Evolutionary conservation across 2,329 filamentous ascomycete genomes (phyloP).

Genomic region (Colletotrichum tofieldiae): DNA sequence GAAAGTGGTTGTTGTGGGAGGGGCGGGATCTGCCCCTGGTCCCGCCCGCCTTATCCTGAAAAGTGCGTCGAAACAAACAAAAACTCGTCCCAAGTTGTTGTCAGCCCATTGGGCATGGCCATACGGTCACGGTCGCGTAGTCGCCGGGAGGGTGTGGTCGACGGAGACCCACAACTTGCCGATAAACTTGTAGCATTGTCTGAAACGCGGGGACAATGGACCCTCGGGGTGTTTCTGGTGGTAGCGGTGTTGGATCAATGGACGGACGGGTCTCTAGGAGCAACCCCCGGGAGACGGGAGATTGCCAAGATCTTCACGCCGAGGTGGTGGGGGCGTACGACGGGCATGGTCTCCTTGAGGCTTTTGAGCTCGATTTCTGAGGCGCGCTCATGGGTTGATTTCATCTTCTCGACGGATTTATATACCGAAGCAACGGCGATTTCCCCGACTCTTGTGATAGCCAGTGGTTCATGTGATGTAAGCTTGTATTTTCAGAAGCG

Average conservation of each 20-base stretch:
- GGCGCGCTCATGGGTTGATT: not conserved
- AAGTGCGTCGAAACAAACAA: not conserved
- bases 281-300: not conserved
- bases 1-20: not conserved
- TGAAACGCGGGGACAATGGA: not conserved
- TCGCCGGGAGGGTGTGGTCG: not conserved
- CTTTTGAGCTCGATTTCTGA: conserved; percentile 6
- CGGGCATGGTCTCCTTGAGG: not conserved
- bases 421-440: not conserved
- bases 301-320: conserved; percentile 6
- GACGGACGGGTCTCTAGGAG: not conserved
- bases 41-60: not conserved
- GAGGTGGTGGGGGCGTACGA: conserved; percentile 20
- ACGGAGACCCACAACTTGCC: conserved; percentile 10
- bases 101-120: not conserved
- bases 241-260: conserved; percentile 11
- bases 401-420: not conserved
- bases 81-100: conserved; percentile 11
- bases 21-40: not conserved
- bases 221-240: not conserved
- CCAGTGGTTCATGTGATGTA: not conserved
- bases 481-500: not conserved
- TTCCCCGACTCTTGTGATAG: not conserved
- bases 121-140: not conserved
- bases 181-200: not conserved